Percentiles rank a stretch among this genome's conserved stretches.
These are phyloP conservation scores for Hypoxylon sp. DNA, from an alignment of 2,329 filamentous ascomycete species.

Conservation along the genomic window DNA sequence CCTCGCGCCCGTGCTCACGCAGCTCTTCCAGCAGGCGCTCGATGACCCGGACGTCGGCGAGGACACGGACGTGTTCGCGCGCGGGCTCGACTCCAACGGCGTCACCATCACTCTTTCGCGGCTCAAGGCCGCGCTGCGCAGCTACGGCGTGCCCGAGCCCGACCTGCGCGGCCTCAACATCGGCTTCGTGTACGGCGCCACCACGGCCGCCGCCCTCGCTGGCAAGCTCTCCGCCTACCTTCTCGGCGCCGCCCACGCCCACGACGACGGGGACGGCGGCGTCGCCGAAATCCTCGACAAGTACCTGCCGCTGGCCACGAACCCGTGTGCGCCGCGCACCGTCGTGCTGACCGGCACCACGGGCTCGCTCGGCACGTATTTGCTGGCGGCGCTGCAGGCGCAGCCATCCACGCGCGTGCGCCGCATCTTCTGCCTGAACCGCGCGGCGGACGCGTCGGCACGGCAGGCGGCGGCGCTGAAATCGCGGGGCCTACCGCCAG, in stretches of 20 bases:
- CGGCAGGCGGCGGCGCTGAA: conserved; percentile 24
- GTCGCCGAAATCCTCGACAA: conserved; percentile 22
- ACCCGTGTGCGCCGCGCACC: conserved; percentile 10
- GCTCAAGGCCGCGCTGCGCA: conserved; percentile 38
- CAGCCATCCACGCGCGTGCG: conserved; percentile 9
- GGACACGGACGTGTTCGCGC: conserved; percentile 37
- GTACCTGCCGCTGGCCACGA: conserved; percentile 7
- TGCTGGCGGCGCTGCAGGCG: conserved; percentile 24
- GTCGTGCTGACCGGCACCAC: conserved; percentile 29
- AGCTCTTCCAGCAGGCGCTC: conserved; percentile 35
- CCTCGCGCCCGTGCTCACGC: conserved; percentile 32
- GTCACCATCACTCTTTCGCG: conserved; percentile 36
- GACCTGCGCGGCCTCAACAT: conserved; percentile 18
- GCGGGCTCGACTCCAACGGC: conserved; percentile 38
- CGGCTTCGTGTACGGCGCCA: conserved; percentile 25
- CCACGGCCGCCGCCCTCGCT: conserved; percentile 17
- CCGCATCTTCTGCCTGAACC: conserved; percentile 33
- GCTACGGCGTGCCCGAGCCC: conserved; percentile 23
- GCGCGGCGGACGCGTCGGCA: conserved; percentile 18
- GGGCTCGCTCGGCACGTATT: conserved; percentile 28
- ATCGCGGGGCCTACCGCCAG: conserved; percentile 21
- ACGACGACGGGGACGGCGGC: conserved; percentile 19
- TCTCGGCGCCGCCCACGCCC: neutral
- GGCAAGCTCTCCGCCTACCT: conserved; percentile 20
- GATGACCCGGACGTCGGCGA: conserved; percentile 22